These are phyloP conservation scores for Solanum clarkiae DNA, from an alignment of 257 asterid genomes.

Conservation along the genomic window DNA sequence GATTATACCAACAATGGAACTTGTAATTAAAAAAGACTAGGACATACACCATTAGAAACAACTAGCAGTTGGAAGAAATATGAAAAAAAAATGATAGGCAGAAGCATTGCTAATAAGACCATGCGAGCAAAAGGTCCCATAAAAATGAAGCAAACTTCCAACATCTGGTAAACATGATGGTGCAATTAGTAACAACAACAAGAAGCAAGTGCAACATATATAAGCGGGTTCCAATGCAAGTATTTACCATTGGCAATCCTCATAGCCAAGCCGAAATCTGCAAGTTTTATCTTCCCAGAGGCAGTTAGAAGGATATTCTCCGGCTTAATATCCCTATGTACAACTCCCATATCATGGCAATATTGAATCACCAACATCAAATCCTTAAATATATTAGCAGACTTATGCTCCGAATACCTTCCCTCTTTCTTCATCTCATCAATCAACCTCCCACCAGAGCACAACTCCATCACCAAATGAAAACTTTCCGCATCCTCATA, in stretches of 20 bases:
- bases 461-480: slow-evolving; percentile 43
- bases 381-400: slow-evolving; percentile 35
- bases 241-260: slow-evolving; percentile 31
- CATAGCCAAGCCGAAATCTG: slow-evolving; percentile 47
- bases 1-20: neutral
- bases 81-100: neutral
- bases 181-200: neutral
- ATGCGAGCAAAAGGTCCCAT: neutral
- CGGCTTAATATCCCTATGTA: slow-evolving; percentile 40
- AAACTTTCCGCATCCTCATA: slow-evolving; percentile 29
- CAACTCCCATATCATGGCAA: slow-evolving; percentile 46
- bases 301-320: slow-evolving; percentile 35
- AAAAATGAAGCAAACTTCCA: neutral
- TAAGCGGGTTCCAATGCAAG: neutral
- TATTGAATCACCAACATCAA: slow-evolving; percentile 36
- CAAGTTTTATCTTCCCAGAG: slow-evolving; percentile 36
- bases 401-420: slow-evolving; percentile 21
- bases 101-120: neutral
- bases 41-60: neutral
- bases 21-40: neutral
- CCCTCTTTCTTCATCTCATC: slow-evolving; percentile 30
- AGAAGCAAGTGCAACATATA: neutral
- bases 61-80: neutral
- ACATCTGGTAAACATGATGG: neutral
- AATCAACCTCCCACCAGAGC: slow-evolving; percentile 40